Conservation (phyloP, 306 rosid genomes). For the Sechiopsis laciniata region DNA sequence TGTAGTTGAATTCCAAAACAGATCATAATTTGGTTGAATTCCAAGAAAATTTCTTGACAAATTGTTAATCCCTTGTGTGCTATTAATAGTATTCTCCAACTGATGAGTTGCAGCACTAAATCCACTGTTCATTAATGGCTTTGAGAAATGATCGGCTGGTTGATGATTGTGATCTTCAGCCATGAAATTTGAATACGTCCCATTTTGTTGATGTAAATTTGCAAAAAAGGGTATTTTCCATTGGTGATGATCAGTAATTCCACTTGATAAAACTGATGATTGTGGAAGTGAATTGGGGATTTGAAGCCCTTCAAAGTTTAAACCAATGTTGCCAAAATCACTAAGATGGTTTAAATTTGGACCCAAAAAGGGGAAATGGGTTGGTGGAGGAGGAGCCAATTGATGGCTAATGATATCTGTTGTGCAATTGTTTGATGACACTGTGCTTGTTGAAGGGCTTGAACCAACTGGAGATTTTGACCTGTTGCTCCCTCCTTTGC, state of each 20-base stretch:
- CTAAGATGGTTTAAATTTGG: slow-evolving; percentile 38
- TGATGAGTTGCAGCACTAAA: slow-evolving; percentile 30
- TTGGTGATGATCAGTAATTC: slow-evolving; percentile 16
- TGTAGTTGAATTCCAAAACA: slow-evolving; percentile 26
- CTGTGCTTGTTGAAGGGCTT: slow-evolving; percentile 35
- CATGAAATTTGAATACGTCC: slow-evolving; percentile 5
- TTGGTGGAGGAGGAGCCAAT: slow-evolving; percentile 28
- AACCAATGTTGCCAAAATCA: slow-evolving; percentile 37
- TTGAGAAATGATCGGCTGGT: slow-evolving; percentile 16
- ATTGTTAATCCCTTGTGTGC: slow-evolving; percentile 42
- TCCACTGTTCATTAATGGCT: slow-evolving; percentile 36
- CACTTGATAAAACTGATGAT: slow-evolving; percentile 29
- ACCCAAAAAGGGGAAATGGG: slow-evolving; percentile 47
- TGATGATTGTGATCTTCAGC: background rate
- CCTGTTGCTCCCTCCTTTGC: slow-evolving; percentile 20
- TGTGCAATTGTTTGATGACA: slow-evolving; percentile 42
- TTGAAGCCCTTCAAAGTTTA: slow-evolving; percentile 35
- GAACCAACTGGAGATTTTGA: slow-evolving; percentile 33
- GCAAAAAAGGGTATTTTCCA: slow-evolving; percentile 22
- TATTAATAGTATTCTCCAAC: slow-evolving; percentile 28
- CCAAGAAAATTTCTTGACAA: slow-evolving; percentile 51
- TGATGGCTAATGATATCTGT: slow-evolving; percentile 34
- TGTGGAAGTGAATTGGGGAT: slow-evolving; percentile 26
- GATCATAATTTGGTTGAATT: slow-evolving; percentile 37
- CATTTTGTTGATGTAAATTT: slow-evolving; percentile 20